These are phyloP conservation scores for Entomortierella beljakovae DNA, from an alignment of 192 early-diverging fungal species.

Conservation along the genomic window DNA sequence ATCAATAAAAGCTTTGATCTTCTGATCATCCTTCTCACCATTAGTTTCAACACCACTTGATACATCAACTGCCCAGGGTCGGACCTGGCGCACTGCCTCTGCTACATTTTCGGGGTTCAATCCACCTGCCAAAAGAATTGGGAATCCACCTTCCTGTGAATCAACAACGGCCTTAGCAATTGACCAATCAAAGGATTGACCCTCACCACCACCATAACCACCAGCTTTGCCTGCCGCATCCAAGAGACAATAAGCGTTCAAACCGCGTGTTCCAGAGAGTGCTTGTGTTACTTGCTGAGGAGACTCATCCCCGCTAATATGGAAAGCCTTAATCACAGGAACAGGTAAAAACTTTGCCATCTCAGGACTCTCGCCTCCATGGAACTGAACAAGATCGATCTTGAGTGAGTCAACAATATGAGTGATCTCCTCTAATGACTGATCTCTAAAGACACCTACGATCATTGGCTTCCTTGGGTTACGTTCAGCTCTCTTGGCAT, in stretches of 20 bases:
- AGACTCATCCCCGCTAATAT: slow-evolving; percentile 70
- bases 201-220: slow-evolving; percentile 80
- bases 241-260: slow-evolving; percentile 65
- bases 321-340: slow-evolving; percentile 92
- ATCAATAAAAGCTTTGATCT: slow-evolving; percentile 80
- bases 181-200: slow-evolving; percentile 88
- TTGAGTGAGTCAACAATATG: slow-evolving; percentile 68
- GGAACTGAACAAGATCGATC: slow-evolving; percentile 95
- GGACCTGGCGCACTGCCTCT: slow-evolving; percentile 72
- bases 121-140: slow-evolving; percentile 92
- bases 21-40: slow-evolving; percentile 79
- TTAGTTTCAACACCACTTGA: slow-evolving; percentile 92
- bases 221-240: slow-evolving; percentile 72
- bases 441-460: slow-evolving; percentile 95
- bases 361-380: slow-evolving; percentile 80
- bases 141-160: slow-evolving; percentile 64
- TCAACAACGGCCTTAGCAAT: slow-evolving; percentile 67
- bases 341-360: slow-evolving; percentile 78
- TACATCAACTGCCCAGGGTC: slow-evolving; percentile 93
- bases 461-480: slow-evolving; percentile 76
- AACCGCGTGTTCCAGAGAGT: slow-evolving; percentile 50
- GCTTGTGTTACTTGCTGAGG: slow-evolving; percentile 60
- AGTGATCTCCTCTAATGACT: slow-evolving; percentile 81
- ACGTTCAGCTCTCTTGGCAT: slow-evolving; percentile 55
- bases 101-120: slow-evolving; percentile 86